These are phyloP conservation scores for Umbelopsis vinacea DNA, from an alignment of 192 early-diverging fungal species.

Conservation along the genomic window DNA sequence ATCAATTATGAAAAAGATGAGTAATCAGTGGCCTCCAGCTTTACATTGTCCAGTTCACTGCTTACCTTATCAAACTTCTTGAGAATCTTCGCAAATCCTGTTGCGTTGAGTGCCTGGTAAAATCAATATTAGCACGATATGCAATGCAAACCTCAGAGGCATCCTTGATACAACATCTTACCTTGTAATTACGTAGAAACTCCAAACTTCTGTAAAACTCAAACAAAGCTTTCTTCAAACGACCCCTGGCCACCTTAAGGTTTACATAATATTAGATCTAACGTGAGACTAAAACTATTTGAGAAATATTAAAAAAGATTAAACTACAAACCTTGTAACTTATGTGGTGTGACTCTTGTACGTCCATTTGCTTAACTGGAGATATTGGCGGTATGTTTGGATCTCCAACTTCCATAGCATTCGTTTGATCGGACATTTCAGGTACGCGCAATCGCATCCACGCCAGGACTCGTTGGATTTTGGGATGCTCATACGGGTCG, in stretches of 20 bases:
- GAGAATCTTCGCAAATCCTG: conserved; percentile 72
- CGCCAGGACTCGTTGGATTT: background rate
- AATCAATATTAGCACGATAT: background rate
- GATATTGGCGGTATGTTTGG: conserved; percentile 1
- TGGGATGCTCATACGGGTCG: conserved; percentile 8
- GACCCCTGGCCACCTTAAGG: conserved; percentile 46
- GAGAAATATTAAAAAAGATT: background rate
- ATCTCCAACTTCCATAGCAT: conserved; percentile 2
- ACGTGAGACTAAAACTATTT: too few species aligned
- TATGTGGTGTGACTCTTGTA: conserved; percentile 5
- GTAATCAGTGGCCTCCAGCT: too few species aligned
- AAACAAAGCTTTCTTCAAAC: conserved; percentile 70
- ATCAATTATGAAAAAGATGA: background rate
- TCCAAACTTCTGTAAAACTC: conserved; percentile 77
- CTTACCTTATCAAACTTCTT: conserved; percentile 77
- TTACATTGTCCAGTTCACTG: too few species aligned
- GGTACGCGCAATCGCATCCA: conserved; percentile 10
- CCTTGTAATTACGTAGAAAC: conserved; percentile 71
- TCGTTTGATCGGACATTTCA: conserved; percentile 1
- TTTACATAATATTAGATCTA: background rate
- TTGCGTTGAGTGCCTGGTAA: conserved; percentile 54
- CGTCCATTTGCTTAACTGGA: background rate
- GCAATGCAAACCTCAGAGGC: background rate
- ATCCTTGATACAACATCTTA: background rate
- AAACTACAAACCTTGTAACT: conserved; percentile 9